phyloP scores from a whole-genome alignment of 192 early-diverging fungal genomes.

The Podila clonocystis region DNA sequence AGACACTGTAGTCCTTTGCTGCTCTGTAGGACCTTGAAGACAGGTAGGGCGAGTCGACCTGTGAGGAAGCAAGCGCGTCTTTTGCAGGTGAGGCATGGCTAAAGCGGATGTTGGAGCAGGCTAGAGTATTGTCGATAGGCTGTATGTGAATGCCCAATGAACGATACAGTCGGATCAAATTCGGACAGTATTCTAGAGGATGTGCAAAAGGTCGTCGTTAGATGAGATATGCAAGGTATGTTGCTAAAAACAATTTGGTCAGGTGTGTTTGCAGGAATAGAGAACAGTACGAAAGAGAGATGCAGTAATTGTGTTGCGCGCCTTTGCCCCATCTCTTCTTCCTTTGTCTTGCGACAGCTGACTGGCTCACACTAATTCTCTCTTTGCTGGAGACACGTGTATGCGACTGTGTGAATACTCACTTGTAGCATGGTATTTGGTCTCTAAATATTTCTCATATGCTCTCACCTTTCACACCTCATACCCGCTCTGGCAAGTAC shows the following conservation, averaged over 20 bases:
- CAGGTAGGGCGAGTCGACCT: conserved; percentile 29
- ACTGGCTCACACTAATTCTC: background rate
- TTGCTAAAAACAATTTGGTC: too few relatives aligned
- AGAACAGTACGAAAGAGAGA: too few relatives aligned
- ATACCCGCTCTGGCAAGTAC: background rate
- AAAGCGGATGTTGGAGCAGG: conserved; percentile 41
- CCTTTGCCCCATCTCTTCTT: background rate
- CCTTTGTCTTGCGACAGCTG: background rate
- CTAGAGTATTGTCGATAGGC: conserved; percentile 44
- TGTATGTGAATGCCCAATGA: conserved; percentile 38
- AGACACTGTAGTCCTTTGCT: conserved; percentile 32
- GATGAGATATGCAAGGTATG: background rate
- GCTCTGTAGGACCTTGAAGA: conserved; percentile 45
- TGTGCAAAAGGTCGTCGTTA: background rate
- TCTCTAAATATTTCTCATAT: background rate
- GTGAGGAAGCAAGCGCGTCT: conserved; percentile 3
- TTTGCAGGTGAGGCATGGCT: background rate
- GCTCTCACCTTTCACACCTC: background rate
- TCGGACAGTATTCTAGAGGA: conserved; percentile 41
- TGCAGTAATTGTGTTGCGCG: too few relatives aligned
- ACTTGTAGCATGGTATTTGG: too few relatives aligned
- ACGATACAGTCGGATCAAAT: conserved; percentile 42
- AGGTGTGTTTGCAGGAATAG: background rate
- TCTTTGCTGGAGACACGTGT: background rate
- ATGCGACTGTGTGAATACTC: too few relatives aligned